phyloP scores from a whole-genome alignment of 345 rosid genomes.

The Populus ilicifolia region DNA sequence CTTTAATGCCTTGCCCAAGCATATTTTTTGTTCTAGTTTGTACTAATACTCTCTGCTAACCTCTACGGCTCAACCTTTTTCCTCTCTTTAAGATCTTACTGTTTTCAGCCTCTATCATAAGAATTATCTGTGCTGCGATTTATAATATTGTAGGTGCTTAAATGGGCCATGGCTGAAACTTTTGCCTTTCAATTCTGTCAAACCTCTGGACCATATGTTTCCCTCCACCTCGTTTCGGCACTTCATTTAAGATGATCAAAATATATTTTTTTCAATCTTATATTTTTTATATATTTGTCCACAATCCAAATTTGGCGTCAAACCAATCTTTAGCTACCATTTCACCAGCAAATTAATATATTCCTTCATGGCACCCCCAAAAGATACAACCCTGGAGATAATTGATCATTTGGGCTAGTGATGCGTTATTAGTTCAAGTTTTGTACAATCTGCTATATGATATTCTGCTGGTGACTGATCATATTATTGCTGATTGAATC shows the following conservation, averaged over 20 bases:
- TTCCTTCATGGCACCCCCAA: neutral
- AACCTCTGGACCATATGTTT: neutral
- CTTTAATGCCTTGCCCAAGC: constrained; percentile 5
- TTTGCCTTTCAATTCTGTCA: constrained; percentile 16
- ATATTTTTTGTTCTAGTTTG: neutral
- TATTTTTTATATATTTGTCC: neutral
- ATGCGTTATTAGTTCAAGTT: too few species aligned
- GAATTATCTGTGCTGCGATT: neutral
- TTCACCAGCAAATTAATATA: neutral
- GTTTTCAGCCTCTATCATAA: neutral
- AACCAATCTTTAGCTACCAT: neutral
- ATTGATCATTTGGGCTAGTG: too few species aligned
- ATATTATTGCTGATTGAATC: too few species aligned
- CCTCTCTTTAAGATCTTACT: neutral
- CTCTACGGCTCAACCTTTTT: neutral
- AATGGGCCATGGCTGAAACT: constrained; percentile 1
- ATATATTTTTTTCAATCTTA: neutral
- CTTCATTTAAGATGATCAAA: neutral
- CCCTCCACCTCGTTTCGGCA: neutral
- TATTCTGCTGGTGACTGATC: too few species aligned
- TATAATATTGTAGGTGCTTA: neutral
- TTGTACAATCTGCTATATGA: too few species aligned
- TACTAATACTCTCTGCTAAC: neutral
- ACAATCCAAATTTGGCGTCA: neutral
- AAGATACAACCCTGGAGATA: neutral